Base-by-base conservation (phyloP, 2,329 filamentous ascomycete genomes). In the Fonsecaea pugnacius region DNA sequence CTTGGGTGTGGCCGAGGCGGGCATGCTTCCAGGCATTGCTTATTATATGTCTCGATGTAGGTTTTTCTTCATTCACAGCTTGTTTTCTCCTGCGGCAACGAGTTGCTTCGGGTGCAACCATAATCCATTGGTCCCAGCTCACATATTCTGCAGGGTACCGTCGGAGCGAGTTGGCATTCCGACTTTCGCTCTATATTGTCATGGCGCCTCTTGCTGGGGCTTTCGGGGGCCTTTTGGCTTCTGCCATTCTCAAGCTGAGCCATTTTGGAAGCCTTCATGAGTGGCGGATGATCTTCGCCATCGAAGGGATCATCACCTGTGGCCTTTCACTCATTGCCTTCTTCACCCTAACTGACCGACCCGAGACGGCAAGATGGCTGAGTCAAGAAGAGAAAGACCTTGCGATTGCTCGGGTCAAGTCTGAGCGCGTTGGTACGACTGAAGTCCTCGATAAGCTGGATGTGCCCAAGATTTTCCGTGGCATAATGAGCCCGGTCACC, bases 251-350 rank as follows among this genome's bases (percentile, higher is more conserved):
- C 21, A 86, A 78, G 1, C 79, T 91, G 1, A 76, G 84, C 59
- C 75, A 79, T 63, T 85, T 90, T 66, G 87, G 86, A 6, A 73
- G 78, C 3, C 75, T 90, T 0, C 78, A 77, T 27, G 77, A 75
- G 4, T 91, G 89, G 89, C 79, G 87, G 7, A 89, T 90, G 87
- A 89, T 91, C 58, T 91, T 91, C 60, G 83, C 82, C 3, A 85
- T 91, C n/a, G 89, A 91, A 72, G 89, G 89, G 21, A 85, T 90
- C 70, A 84, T 89, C 68, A 87, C 85, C 0, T 79, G 78, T 65
- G 79, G 80, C 0, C 74, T 91, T 0, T 80, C 83, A 0, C n/a
- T 90, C 1, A 78, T 91, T 38, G 76, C 84, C 1, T 89, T 90
- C 73, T 68, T 87, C 70, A 88, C 85, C 0, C 76, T 91, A 18